Evolutionary conservation across 2,329 filamentous ascomycete species (phyloP).

Genomic region (Botrytis elliptica): DNA sequence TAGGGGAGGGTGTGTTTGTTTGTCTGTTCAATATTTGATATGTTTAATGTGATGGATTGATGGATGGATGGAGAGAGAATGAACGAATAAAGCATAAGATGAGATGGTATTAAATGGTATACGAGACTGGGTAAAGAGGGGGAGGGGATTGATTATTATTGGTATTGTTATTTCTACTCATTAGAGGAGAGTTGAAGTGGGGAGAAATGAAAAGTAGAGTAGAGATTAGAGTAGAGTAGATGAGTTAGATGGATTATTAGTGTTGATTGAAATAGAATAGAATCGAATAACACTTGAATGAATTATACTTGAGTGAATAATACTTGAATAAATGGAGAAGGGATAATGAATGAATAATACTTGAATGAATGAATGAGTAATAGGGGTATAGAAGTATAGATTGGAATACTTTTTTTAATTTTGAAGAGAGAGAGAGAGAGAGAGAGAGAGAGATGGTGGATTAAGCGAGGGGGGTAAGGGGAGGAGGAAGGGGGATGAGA

Average conservation of each 20-base stretch:
- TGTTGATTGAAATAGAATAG: background rate
- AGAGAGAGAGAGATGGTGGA: background rate
- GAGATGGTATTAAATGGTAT: background rate
- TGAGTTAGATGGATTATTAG: background rate
- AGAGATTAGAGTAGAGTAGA: background rate
- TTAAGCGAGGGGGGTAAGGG: background rate
- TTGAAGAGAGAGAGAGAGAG: no score
- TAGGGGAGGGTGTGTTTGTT: background rate
- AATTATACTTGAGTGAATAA: no score
- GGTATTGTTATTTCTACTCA: background rate
- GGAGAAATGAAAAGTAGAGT: background rate
- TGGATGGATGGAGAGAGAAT: background rate
- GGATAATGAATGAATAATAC: no score
- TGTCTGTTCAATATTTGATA: background rate
- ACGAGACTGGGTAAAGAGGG: background rate
- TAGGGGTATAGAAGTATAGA: no score
- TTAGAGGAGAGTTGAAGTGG: background rate
- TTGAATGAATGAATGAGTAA: no score
- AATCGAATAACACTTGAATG: background rate
- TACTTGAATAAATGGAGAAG: no score
- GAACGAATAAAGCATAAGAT: background rate
- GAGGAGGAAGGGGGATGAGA: no score
- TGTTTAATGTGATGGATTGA: background rate
- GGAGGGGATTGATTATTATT: background rate
- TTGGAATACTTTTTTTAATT: no score